phyloP scores from a whole-genome alignment of 352 stramenopile genomes.

The Pythium dissotocum region DNA sequence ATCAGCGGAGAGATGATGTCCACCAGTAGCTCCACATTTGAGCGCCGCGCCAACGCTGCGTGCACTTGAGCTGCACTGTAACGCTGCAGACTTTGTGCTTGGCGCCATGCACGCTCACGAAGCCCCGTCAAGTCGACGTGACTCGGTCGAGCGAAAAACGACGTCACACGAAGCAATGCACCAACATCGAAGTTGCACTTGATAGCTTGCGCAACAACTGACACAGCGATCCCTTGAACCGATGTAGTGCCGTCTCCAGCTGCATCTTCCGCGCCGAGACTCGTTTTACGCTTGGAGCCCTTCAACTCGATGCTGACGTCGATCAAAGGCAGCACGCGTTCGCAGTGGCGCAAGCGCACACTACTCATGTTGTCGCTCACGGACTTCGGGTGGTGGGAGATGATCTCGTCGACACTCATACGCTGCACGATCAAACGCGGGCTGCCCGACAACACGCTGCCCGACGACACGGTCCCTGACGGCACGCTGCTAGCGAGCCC shows the following conservation, averaged over 20 bases:
- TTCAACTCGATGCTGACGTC: slow-evolving; percentile 61
- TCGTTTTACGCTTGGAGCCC: slow-evolving; percentile 17
- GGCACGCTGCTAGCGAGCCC: not conserved
- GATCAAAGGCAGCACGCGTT: slow-evolving; percentile 67
- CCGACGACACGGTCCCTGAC: too few species aligned
- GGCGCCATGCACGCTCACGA: slow-evolving; percentile 67
- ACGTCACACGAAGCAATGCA: slow-evolving; percentile 63
- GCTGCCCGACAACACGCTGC: not conserved
- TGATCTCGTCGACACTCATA: slow-evolving; percentile 73
- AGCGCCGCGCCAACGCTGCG: slow-evolving; percentile 64
- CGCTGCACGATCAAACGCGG: slow-evolving; percentile 52
- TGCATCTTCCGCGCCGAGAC: slow-evolving; percentile 6
- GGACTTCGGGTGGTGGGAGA: slow-evolving; percentile 60
- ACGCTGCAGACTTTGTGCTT: slow-evolving; percentile 72
- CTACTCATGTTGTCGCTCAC: slow-evolving; percentile 73
- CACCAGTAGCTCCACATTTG: slow-evolving; percentile 69
- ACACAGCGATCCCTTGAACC: slow-evolving; percentile 49
- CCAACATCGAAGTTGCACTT: slow-evolving; percentile 79
- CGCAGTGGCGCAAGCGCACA: slow-evolving; percentile 65
- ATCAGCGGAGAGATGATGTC: slow-evolving; percentile 84
- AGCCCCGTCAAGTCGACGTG: slow-evolving; percentile 78
- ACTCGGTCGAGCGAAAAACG: slow-evolving; percentile 71
- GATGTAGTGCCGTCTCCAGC: slow-evolving; percentile 4
- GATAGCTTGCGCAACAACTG: slow-evolving; percentile 77
- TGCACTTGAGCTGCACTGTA: slow-evolving; percentile 79